Evolutionary conservation across 1,284 basidiomycete genomes (phyloP), one percentile per base, ranked within the genome.

Genomic region (Mrakiaceae sp.): DNA sequence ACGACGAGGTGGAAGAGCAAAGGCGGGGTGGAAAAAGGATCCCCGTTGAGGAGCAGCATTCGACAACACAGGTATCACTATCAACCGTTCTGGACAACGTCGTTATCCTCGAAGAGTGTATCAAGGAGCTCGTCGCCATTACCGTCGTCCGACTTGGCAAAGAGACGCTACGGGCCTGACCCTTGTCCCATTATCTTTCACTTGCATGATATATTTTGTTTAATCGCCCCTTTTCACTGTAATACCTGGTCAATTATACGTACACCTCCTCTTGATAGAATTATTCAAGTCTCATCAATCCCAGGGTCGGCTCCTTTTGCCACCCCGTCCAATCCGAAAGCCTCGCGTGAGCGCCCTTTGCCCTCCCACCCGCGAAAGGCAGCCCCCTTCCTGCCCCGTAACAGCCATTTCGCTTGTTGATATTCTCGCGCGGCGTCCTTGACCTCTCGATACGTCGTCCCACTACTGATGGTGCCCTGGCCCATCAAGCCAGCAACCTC

Each of bases 31-130:
- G 27, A 27, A 27, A 27, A 2, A 27, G 27, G 27, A 27, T 27
- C 27, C 27, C 27, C 27, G 27, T 27, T 27, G 27, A 27, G 27
- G 27, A 27, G 27, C 27, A 27, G 27, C 27, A 27, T 27, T 27
- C 27, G 27, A 68, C 67, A 68, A 76, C 76, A 42, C 79, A 74
- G 14, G 81, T 91, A 43, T 90, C 88, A 10, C 79, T 96, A 47
- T 93, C 90, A 44, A 85, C 84, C 68, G 74, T 96, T 65, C 78
- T 98, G 71, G 96, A 98, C 75, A 98, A 98, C 72, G 87, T 94
- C 42, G 91, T 98, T 27, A 85, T 98, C 60, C 75, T 98, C 67
- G 94, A 98, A 76, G 95, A 98, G 77, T 87, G 87, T 66, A 87
- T 98, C 71, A 96, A 98, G 78, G 95, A 98, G 75, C 77, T 96